Conservation (phyloP, 177 flowering plant species). For the Vitis hybrid region DNA sequence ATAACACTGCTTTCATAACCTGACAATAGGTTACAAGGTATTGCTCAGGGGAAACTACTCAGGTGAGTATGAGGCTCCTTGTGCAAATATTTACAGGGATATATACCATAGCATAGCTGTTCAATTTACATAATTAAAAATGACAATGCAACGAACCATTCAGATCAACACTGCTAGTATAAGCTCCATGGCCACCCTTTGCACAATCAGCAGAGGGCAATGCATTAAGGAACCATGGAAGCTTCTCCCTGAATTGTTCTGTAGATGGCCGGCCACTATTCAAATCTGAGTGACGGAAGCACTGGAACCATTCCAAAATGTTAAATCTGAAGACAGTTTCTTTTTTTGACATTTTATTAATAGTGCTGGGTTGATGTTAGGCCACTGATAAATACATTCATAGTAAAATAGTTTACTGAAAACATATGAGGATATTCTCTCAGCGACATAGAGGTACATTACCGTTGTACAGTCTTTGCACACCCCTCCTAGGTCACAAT, state of each 20-base stretch:
- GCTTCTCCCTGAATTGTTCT: conserved; percentile 73
- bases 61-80: not conserved
- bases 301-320: conserved; percentile 41
- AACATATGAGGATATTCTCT: not conserved
- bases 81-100: not conserved
- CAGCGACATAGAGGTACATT: conserved; percentile 6
- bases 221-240: conserved; percentile 84
- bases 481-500: conserved; percentile 50
- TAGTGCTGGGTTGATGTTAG: not conserved
- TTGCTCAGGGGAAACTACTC: not conserved
- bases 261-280: conserved; percentile 72
- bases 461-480: conserved; percentile 83
- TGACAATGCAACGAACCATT: conserved; percentile 43
- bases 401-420: not conserved
- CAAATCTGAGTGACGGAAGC: conserved; percentile 81
- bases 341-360: not conserved
- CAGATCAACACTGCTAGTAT: conserved; percentile 73
- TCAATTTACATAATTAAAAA: not conserved
- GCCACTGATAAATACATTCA: not conserved
- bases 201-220: conserved; percentile 93
- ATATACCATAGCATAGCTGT: not conserved
- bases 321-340: conserved; percentile 13
- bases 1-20: conserved; percentile 68
- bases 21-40: conserved; percentile 21
- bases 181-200: conserved; percentile 92